A percentile compares a stretch with the other conserved stretches of the same genome.
These are phyloP conservation scores for Typha latifolia DNA, from an alignment of 176 grass and related monocot genomes.

Conservation along the genomic window DNA sequence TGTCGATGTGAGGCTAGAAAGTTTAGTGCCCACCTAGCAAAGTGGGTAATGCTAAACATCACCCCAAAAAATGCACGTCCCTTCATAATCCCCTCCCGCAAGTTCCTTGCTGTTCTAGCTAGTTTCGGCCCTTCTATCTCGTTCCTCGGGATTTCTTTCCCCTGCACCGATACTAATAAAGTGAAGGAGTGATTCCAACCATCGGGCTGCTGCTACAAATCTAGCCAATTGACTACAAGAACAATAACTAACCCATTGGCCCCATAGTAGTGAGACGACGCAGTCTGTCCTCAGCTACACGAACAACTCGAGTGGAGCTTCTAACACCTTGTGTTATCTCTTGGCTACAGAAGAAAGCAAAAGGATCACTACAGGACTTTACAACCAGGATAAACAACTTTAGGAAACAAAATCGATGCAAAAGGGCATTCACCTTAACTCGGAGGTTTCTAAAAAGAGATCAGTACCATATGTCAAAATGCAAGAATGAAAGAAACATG, in stretches of 20 bases:
- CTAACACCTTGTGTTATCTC: constrained; percentile 46
- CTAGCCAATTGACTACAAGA: background rate
- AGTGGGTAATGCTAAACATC: constrained; percentile 25
- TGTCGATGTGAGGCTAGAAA: background rate
- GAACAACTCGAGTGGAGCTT: constrained; percentile 44
- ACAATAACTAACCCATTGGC: constrained; percentile 28
- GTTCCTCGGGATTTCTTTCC: constrained; percentile 13
- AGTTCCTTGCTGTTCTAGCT: constrained; percentile 44
- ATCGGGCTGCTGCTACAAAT: background rate
- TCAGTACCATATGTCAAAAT: background rate
- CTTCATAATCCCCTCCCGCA: constrained; percentile 44
- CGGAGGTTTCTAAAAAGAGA: background rate
- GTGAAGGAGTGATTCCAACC: constrained; percentile 22
- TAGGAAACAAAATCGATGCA: constrained; percentile 6
- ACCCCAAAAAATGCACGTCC: constrained; percentile 32
- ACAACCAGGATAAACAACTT: background rate
- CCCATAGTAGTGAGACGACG: constrained; percentile 14
- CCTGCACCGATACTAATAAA: constrained; percentile 34
- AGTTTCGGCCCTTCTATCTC: constrained; percentile 20
- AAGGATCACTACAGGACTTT: background rate
- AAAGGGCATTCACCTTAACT: background rate
- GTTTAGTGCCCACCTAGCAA: constrained; percentile 42
- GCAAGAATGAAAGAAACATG: background rate
- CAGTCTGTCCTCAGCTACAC: constrained; percentile 47
- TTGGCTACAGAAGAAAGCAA: constrained; percentile 39